These are phyloP conservation scores for Clavariopsis aquatica DNA, from an alignment of 495 filamentous ascomycete species.

Conservation along the genomic window DNA sequence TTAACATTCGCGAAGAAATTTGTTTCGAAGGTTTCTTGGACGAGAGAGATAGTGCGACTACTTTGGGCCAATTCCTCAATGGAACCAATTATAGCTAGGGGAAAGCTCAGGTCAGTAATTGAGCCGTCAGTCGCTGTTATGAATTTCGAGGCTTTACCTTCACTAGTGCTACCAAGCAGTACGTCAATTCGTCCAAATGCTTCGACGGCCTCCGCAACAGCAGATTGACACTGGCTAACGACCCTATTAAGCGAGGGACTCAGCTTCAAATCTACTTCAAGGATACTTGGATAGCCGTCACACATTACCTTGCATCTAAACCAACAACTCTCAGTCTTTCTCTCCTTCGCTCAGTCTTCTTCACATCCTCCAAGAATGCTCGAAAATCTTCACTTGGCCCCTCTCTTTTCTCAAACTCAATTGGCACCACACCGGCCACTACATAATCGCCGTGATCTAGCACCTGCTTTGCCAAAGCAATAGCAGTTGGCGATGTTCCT, in stretches of 20 bases:
- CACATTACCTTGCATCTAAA: conserved; percentile 42
- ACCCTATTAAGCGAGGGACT: conserved; percentile 25
- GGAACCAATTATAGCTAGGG: conserved; percentile 73
- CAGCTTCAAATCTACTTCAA: conserved; percentile 28
- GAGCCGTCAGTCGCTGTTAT: too few species aligned
- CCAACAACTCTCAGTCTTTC: conserved; percentile 46
- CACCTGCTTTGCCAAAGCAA: conserved; percentile 68
- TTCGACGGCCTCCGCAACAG: conserved; percentile 80
- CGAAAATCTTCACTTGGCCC: conserved; percentile 52
- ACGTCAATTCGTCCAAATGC: conserved; percentile 87
- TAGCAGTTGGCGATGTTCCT: conserved; percentile 75
- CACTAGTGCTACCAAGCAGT: conserved; percentile 80
- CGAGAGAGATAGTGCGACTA: conserved; percentile 71
- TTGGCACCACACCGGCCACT: conserved; percentile 70
- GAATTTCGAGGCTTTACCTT: conserved; percentile 59
- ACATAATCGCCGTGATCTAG: conserved; percentile 86
- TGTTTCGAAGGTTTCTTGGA: conserved; percentile 88
- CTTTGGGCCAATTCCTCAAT: conserved; percentile 84
- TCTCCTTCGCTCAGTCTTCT: conserved; percentile 44
- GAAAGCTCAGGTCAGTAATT: not conserved
- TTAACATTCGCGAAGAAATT: conserved; percentile 95
- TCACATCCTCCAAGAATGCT: conserved; percentile 56
- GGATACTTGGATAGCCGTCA: not conserved
- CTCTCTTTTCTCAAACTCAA: conserved; percentile 56
- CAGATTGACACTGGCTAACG: conserved; percentile 66